phyloP scores from a whole-genome alignment of 306 rosid genomes.

The Bauhinia variegata region DNA sequence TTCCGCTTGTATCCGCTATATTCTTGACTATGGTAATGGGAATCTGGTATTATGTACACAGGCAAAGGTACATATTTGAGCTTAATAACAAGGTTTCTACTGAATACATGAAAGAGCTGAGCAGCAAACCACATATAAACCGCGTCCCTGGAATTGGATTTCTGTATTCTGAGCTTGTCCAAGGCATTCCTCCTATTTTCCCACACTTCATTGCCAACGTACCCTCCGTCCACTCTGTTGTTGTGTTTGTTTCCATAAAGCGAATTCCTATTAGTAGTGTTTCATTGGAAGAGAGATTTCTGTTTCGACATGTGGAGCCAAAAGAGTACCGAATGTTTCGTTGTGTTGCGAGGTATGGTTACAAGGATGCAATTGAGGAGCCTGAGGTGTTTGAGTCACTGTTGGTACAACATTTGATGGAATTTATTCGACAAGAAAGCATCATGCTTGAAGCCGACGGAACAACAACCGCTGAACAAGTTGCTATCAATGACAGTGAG shows the following conservation, averaged over 20 bases:
- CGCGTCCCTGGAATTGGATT: slow-evolving; percentile 75
- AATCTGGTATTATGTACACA: slow-evolving; percentile 80
- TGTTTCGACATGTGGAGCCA: slow-evolving; percentile 70
- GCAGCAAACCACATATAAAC: slow-evolving; percentile 39
- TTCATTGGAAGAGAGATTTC: slow-evolving; percentile 59
- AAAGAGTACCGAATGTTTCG: slow-evolving; percentile 63
- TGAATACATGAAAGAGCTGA: slow-evolving; percentile 53
- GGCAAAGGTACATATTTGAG: slow-evolving; percentile 66
- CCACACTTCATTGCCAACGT: slow-evolving; percentile 61
- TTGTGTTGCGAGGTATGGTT: slow-evolving; percentile 82
- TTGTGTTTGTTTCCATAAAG: slow-evolving; percentile 76
- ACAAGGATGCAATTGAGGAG: slow-evolving; percentile 56
- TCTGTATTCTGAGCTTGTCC: slow-evolving; percentile 76
- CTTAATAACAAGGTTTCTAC: slow-evolving; percentile 65
- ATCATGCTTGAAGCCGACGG: slow-evolving; percentile 35
- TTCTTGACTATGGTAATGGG: slow-evolving; percentile 60
- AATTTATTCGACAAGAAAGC: slow-evolving; percentile 49
- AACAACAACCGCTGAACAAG: neutral
- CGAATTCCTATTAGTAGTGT: slow-evolving; percentile 66
- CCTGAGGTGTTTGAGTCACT: slow-evolving; percentile 59
- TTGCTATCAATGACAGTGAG: neutral
- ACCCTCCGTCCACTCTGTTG: slow-evolving; percentile 70
- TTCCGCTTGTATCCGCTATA: slow-evolving; percentile 57
- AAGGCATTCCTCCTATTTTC: slow-evolving; percentile 85
- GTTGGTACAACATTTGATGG: slow-evolving; percentile 59